Conservation (phyloP, 345 rosid species). For the Eucalyptus pauciflora region DNA sequence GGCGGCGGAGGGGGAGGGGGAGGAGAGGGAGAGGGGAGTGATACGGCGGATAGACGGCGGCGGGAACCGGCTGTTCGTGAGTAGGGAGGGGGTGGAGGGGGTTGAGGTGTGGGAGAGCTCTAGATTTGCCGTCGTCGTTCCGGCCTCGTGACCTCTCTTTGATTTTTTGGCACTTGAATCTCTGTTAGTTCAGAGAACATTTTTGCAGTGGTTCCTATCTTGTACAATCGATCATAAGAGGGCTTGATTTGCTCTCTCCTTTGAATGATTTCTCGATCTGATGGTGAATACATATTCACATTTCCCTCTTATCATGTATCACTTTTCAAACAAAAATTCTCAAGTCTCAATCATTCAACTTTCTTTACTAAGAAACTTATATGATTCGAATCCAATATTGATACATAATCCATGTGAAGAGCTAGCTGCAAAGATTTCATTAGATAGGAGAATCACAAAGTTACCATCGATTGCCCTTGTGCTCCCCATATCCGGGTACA, state of each 20-base stretch:
- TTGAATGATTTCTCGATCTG: not conserved
- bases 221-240: not conserved
- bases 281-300: not conserved
- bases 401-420: not conserved
- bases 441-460: not conserved
- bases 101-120: conserved; percentile 88
- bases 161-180: not conserved
- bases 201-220: not conserved
- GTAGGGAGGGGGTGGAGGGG: conserved; percentile 70
- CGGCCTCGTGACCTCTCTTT: not conserved
- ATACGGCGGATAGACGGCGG: conserved; percentile 68
- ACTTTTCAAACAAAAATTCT: not conserved
- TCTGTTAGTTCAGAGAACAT: not conserved
- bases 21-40: conserved; percentile 54
- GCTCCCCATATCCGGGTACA: not conserved
- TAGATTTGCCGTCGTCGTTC: conserved; percentile 7
- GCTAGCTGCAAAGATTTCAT: not conserved
- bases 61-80: conserved; percentile 68
- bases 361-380: not conserved
- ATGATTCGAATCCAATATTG: not conserved
- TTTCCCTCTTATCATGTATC: not conserved
- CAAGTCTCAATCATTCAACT: not conserved
- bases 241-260: not conserved
- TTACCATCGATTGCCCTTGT: not conserved
- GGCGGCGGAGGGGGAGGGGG: conserved; percentile 21